These are phyloP conservation scores for Polytolypa hystricis DNA, from an alignment of 2,329 filamentous ascomycete species.

Conservation along the genomic window DNA sequence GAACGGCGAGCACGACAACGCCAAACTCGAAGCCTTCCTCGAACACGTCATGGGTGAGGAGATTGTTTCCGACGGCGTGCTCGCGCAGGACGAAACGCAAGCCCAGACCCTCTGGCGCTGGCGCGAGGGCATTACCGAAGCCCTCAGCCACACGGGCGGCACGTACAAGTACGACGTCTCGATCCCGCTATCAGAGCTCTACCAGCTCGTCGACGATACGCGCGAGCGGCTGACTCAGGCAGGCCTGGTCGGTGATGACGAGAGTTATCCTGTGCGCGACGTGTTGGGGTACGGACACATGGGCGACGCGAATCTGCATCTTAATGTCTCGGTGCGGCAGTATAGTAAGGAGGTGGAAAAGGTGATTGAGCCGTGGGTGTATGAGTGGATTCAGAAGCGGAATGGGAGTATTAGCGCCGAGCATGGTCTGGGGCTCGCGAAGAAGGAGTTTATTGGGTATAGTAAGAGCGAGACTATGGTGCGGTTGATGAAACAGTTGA, in stretches of 20 bases:
- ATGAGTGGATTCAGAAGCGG: conserved; percentile 86
- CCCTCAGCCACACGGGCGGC: conserved; percentile 77
- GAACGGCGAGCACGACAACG: conserved; percentile 84
- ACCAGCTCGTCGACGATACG: conserved; percentile 78
- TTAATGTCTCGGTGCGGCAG: conserved; percentile 73
- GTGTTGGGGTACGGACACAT: conserved; percentile 98
- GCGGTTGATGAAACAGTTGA: conserved; percentile 87
- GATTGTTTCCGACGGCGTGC: conserved; percentile 77
- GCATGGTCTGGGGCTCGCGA: conserved; percentile 85
- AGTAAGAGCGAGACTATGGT: conserved; percentile 82
- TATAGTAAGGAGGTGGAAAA: conserved; percentile 85
- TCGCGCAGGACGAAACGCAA: conserved; percentile 91
- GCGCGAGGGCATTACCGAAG: conserved; percentile 87
- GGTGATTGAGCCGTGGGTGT: conserved; percentile 85
- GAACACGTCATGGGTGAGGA: conserved; percentile 84
- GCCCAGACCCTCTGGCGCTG: conserved; percentile 76
- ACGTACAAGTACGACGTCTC: conserved; percentile 99
- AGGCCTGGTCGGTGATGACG: conserved; percentile 65
- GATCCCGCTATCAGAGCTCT: conserved; percentile 79
- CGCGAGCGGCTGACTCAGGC: conserved; percentile 59
- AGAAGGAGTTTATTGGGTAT: conserved; percentile 93
- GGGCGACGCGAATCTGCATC: conserved; percentile 90
- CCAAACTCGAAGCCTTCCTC: conserved; percentile 81
- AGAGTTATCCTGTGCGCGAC: conserved; percentile 67
- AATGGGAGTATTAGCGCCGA: conserved; percentile 94